Evolutionary conservation across 2,329 filamentous ascomycete genomes (phyloP), one percentile per base, ranked within the genome.

Genomic region (Diatrype stigma): DNA sequence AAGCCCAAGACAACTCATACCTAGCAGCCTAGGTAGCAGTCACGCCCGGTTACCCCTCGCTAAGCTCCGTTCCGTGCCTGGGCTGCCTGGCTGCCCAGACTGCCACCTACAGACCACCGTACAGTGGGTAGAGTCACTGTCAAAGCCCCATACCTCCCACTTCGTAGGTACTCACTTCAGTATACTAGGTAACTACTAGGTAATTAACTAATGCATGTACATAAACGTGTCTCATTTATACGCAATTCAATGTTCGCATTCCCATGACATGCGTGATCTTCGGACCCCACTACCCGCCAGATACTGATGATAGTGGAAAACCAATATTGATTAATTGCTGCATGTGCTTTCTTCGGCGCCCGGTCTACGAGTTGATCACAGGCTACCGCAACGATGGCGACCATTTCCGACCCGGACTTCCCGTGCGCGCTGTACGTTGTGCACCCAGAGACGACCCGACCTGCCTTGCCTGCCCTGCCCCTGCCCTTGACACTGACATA

Each of bases 381-480:
- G 42, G 45, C 45, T 38, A 26, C 51, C 10, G 45, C 59, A 58
- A 64, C 58, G 65, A 77, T 76, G 72, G 65, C 70, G 54, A 63
- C 63, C 59, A 60, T 59, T 34, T 57, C 67, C 52, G 76, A 79
- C 58, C 58, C 73, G 45, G 73, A 75, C 16, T 87, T 86, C 61
- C 83, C 84, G 47, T 87, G 82, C 68, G 77, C 79, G 30, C 66
- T 88, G 85, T 86, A 73, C 63, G 81, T 71, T 47, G 14, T 49
- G n/a, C 23, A 22, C 44, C 47, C 26, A n/a, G 19, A 37, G 17
- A 28, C 23, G 21, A 28, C 42, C 7, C n/a, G 38, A 7, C n/a
- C n/a, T 42, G 19, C 6, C 40, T 42, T n/a, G 6, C 6, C 42
- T 51, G 60, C 45, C 42, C 45, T 62, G 37, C 57, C 52, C 42